Conservation (phyloP, 345 rosid genomes). For the Sisymbrium altissimum region DNA sequence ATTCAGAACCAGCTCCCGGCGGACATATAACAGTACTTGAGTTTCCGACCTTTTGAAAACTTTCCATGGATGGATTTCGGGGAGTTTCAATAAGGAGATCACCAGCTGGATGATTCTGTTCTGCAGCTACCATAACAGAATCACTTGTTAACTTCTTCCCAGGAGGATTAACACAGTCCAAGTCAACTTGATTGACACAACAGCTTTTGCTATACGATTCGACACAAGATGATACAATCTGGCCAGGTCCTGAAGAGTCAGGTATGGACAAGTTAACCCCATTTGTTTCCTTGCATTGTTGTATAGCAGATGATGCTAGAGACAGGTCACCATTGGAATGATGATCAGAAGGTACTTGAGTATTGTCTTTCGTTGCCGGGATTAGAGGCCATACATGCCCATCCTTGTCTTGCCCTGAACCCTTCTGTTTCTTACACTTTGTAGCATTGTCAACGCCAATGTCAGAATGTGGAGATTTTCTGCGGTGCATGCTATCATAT, state of each 20-base stretch:
- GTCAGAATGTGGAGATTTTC: constrained; percentile 42
- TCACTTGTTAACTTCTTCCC: constrained; percentile 38
- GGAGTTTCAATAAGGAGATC: constrained; percentile 32
- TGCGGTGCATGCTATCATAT: constrained; percentile 37
- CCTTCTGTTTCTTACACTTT: constrained; percentile 45
- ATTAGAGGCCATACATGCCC: constrained; percentile 26
- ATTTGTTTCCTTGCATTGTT: constrained; percentile 30
- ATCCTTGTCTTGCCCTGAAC: constrained; percentile 36
- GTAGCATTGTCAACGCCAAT: constrained; percentile 40
- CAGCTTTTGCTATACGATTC: constrained; percentile 40
- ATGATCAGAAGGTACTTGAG: constrained; percentile 27
- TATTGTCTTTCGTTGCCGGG: constrained; percentile 34
- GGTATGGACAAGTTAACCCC: constrained; percentile 34
- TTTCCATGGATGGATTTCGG: constrained; percentile 40
- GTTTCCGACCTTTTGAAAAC: constrained; percentile 35
- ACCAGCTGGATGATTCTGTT: constrained; percentile 30
- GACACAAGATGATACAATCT: constrained; percentile 25
- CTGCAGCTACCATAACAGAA: constrained; percentile 39
- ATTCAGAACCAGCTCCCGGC: constrained; percentile 39
- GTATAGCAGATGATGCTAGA: constrained; percentile 27
- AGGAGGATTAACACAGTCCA: constrained; percentile 37
- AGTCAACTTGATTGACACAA: constrained; percentile 32
- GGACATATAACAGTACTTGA: constrained; percentile 29
- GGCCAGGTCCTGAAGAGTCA: constrained; percentile 35
- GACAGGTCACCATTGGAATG: constrained; percentile 36